Evolutionary conservation across 2,329 filamentous ascomycete genomes (phyloP).

Genomic region (Alternaria novae-zelandiae): DNA sequence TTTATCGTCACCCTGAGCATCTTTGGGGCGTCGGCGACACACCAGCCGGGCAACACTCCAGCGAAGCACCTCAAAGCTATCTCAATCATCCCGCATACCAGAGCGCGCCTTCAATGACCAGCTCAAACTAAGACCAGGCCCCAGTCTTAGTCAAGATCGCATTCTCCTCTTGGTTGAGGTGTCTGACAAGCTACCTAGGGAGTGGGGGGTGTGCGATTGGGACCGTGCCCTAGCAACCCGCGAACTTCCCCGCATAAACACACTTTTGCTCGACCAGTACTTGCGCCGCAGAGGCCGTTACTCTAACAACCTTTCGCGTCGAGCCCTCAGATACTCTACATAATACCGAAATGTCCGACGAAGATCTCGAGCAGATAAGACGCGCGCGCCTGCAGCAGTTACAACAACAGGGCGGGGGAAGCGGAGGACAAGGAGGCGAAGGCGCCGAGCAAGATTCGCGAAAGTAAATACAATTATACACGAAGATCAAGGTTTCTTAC

Average conservation of each 20-base stretch:
- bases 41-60: neutral
- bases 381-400: conserved; percentile 93
- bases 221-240: conserved; percentile 5
- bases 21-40: neutral
- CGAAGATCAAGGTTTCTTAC: neutral
- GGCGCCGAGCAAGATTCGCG: conserved; percentile 67
- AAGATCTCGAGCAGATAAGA: conserved; percentile 80
- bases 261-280: conserved; percentile 8
- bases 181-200: neutral
- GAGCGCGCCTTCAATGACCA: neutral
- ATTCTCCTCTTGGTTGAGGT: neutral
- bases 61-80: neutral
- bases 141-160: neutral
- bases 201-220: neutral
- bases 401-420: conserved; percentile 68
- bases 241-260: conserved; percentile 15
- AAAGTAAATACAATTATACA: conserved; percentile 35
- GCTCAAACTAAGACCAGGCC: neutral
- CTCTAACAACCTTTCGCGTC: neutral
- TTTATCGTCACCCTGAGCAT: neutral
- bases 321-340: neutral
- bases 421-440: conserved; percentile 60
- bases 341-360: conserved; percentile 63
- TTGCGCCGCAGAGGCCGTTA: neutral
- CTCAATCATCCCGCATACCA: neutral